These are phyloP conservation scores for Pecoramyces ruminantium DNA, from an alignment of 192 early-diverging fungal genomes.

Conservation along the genomic window DNA sequence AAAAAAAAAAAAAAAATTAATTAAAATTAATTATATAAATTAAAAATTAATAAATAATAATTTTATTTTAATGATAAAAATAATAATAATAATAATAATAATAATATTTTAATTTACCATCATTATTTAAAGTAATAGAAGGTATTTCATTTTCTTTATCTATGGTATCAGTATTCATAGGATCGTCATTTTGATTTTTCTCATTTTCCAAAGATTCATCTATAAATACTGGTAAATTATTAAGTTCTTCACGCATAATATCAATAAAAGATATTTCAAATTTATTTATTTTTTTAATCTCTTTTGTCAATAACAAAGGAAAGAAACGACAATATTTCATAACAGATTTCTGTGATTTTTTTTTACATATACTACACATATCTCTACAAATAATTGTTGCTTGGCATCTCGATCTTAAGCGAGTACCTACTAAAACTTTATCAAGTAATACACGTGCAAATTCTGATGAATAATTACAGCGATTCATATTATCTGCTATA, in stretches of 20 bases:
- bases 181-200: no score
- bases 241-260: neutral
- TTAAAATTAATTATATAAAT: no score
- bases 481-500: neutral
- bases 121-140: neutral
- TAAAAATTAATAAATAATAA: no score
- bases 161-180: neutral
- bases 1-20: no score
- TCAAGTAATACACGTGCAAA: neutral
- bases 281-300: neutral
- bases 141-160: neutral
- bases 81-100: no score
- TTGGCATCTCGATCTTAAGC: neutral
- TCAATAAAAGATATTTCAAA: neutral
- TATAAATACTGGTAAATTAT: neutral
- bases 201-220: neutral
- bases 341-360: neutral
- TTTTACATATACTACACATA: neutral
- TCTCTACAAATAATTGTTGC: neutral
- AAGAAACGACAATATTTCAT: neutral
- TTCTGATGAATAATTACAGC: neutral
- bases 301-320: neutral
- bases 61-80: no score
- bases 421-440: neutral
- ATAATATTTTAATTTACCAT: neutral